Conservation (phyloP, 768 basidiomycete species). For the Gymnopilus junonius region DNA sequence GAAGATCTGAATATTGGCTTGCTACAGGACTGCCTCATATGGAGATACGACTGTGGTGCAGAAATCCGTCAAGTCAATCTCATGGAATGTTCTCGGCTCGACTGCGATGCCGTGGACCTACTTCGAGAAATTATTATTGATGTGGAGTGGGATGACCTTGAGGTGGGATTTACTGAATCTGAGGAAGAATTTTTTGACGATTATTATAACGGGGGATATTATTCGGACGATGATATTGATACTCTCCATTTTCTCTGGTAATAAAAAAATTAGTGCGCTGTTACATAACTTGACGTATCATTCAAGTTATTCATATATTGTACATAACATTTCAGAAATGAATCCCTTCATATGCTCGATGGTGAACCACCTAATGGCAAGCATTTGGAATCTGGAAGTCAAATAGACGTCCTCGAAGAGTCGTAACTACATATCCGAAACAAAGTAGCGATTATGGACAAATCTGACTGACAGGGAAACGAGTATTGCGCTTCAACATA, state of each 20-base stretch:
- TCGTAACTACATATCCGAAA: no score
- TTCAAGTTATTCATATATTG: background rate
- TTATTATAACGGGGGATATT: background rate
- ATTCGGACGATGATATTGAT: background rate
- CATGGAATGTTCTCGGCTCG: slow-evolving; percentile 27
- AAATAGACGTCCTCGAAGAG: no score
- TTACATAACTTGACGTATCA: no score
- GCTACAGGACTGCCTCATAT: slow-evolving; percentile 31
- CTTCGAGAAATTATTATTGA: slow-evolving; percentile 33
- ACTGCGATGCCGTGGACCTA: slow-evolving; percentile 22
- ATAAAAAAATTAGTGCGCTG: background rate
- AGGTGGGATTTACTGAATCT: slow-evolving; percentile 24
- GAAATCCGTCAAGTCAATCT: slow-evolving; percentile 28
- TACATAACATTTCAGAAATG: no score
- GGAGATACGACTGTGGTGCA: slow-evolving; percentile 34
- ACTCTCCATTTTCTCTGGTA: background rate
- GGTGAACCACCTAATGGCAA: no score
- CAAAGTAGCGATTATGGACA: no score
- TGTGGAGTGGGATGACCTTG: slow-evolving; percentile 40
- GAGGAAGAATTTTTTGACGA: slow-evolving; percentile 15
- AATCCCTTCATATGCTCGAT: no score
- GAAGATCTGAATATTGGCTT: background rate
- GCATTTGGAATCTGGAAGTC: no score
- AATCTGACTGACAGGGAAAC: no score
- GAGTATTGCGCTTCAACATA: no score